Conservation (phyloP, 2,329 filamentous ascomycete genomes). For the Gliomastix tumulicola region DNA sequence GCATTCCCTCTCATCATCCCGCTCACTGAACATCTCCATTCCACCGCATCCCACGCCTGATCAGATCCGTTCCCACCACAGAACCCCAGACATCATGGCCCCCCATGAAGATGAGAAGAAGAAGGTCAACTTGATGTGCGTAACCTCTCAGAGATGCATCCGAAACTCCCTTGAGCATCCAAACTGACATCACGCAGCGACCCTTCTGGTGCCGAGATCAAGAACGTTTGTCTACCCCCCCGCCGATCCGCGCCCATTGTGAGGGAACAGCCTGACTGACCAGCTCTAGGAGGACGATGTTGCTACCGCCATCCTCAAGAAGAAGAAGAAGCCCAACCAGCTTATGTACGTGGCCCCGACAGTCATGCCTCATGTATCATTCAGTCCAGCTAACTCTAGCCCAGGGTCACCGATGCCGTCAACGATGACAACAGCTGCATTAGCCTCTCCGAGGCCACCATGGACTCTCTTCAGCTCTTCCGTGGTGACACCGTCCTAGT, state of each 20-base stretch:
- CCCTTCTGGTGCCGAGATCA: constrained; percentile 80
- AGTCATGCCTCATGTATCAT: neutral
- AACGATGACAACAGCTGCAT: constrained; percentile 99
- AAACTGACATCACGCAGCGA: constrained; percentile 50
- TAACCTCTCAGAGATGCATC: no score
- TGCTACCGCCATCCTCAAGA: constrained; percentile 95
- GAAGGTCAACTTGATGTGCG: constrained; percentile 79
- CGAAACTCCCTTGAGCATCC: no score
- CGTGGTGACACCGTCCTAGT: constrained; percentile 96
- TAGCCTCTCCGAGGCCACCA: constrained; percentile 94
- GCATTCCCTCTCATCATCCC: no score
- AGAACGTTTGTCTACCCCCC: constrained; percentile 55
- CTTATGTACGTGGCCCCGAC: constrained; percentile 64
- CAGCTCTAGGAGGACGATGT: constrained; percentile 71
- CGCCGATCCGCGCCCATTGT: constrained; percentile 4
- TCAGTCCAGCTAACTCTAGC: constrained; percentile 12
- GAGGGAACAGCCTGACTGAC: constrained; percentile 17
- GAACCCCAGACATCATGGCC: constrained; percentile 75
- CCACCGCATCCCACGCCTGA: no score
- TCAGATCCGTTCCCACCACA: no score
- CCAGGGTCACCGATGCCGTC: constrained; percentile 93
- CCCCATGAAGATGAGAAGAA: constrained; percentile 65
- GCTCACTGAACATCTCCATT: no score
- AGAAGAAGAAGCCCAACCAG: constrained; percentile 99
- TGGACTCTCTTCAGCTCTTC: constrained; percentile 98